These are phyloP conservation scores for Elongisporangium undulatum DNA, from an alignment of 352 stramenopile genomes.

Conservation along the genomic window DNA sequence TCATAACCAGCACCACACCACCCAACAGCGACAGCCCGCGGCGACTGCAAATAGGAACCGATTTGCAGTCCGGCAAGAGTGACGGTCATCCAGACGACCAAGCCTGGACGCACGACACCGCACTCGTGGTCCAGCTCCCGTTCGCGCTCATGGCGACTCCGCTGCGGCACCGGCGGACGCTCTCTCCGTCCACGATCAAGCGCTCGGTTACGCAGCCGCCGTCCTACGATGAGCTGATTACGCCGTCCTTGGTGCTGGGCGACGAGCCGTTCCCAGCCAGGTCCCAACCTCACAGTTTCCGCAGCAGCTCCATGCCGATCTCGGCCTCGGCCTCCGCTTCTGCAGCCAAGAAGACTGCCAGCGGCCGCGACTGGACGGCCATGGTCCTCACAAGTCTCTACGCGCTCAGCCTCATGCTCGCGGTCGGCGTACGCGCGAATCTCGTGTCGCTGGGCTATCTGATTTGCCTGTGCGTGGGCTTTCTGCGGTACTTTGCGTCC, in stretches of 20 bases:
- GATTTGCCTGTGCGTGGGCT: conserved; percentile 57
- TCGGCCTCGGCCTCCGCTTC: not conserved
- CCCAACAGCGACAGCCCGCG: not conserved
- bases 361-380: not conserved
- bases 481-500: conserved; percentile 64
- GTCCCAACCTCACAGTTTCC: not conserved
- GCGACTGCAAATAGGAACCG: not conserved
- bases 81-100: not conserved
- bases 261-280: not conserved
- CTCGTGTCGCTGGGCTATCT: conserved; percentile 67
- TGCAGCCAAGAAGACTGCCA: not conserved
- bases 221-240: not conserved
- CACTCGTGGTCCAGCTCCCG: not conserved
- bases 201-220: not conserved
- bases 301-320: not conserved
- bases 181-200: not conserved
- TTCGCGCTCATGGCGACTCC: not conserved
- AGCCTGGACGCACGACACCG: not conserved
- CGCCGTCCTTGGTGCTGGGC: not conserved
- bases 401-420: conserved; percentile 44
- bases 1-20: not conserved
- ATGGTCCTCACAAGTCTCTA: conserved; percentile 16
- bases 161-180: not conserved
- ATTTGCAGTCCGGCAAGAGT: not conserved
- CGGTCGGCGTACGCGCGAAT: conserved; percentile 45